These are phyloP conservation scores for Ogataea ramenticola DNA, from an alignment of 805 yeast genomes.

Conservation along the genomic window DNA sequence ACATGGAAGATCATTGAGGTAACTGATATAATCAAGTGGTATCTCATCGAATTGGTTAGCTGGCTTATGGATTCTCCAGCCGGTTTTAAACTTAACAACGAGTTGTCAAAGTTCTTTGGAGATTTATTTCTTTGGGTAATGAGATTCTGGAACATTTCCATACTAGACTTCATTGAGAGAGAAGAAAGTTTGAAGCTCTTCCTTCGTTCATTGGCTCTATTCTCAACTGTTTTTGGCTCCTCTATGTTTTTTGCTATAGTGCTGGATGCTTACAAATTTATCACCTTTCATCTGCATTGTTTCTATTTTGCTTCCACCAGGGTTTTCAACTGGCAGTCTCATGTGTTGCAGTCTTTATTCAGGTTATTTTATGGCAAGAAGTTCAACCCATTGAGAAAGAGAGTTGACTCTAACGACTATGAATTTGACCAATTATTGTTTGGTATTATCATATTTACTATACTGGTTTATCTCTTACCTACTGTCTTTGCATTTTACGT, in stretches of 20 bases:
- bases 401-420: slow-evolving; percentile 81
- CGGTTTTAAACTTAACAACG: slow-evolving; percentile 86
- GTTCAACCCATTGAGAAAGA: slow-evolving; percentile 71
- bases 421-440: slow-evolving; percentile 80
- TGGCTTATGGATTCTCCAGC: slow-evolving; percentile 91
- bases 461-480: slow-evolving; percentile 72
- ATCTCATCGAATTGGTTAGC: slow-evolving; percentile 34
- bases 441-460: slow-evolving; percentile 84
- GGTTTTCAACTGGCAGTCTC: slow-evolving; percentile 69
- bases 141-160: slow-evolving; percentile 44
- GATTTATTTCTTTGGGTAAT: slow-evolving; percentile 83
- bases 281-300: slow-evolving; percentile 66
- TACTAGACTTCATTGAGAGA: not conserved
- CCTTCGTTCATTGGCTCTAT: slow-evolving; percentile 6
- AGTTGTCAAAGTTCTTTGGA: slow-evolving; percentile 78
- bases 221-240: slow-evolving; percentile 39
- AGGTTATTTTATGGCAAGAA: slow-evolving; percentile 86
- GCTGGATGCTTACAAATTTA: slow-evolving; percentile 55
- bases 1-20: not conserved
- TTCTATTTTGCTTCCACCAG: slow-evolving; percentile 77
- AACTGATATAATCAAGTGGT: not conserved
- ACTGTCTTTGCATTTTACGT: slow-evolving; percentile 81
- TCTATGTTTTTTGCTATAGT: slow-evolving; percentile 61
- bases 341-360: slow-evolving; percentile 63
- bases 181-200: slow-evolving; percentile 9